phyloP scores from a whole-genome alignment of 1,284 basidiomycete species.

The Gymnopus androsaceus region DNA sequence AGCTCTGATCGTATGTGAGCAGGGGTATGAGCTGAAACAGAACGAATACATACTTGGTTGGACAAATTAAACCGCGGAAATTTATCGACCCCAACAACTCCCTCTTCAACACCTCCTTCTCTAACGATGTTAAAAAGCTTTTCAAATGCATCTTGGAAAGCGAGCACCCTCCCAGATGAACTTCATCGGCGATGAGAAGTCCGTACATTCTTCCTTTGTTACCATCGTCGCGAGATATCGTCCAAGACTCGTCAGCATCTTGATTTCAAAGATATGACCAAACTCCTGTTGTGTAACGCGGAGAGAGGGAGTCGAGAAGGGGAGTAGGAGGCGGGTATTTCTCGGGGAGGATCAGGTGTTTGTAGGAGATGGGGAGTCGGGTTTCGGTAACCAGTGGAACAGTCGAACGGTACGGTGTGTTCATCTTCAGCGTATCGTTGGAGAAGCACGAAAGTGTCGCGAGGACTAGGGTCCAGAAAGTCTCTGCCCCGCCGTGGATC shows the following conservation, averaged over 20 bases:
- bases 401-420: constrained; percentile 91
- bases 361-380: constrained; percentile 94
- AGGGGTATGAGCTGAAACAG: no score
- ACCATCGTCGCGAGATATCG: constrained; percentile 93
- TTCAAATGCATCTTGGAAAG: no score
- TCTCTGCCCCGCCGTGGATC: constrained; percentile 86
- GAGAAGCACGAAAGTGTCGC: constrained; percentile 90
- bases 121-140: no score
- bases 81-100: no score
- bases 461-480: constrained; percentile 91
- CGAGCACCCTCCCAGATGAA: no score
- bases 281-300: constrained; percentile 91
- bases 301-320: constrained; percentile 91
- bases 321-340: constrained; percentile 94
- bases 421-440: constrained; percentile 92
- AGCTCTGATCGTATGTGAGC: no score
- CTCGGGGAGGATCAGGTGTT: constrained; percentile 95
- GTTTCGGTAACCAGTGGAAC: constrained; percentile 97
- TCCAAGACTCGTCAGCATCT: no score
- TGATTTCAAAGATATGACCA: constrained; percentile 41
- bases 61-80: no score
- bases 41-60: no score
- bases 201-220: constrained; percentile 96
- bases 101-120: no score
- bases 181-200: constrained; percentile 92